These are phyloP conservation scores for Juglanconis sp. DNA, from an alignment of 2,329 filamentous ascomycete species.

Conservation along the genomic window DNA sequence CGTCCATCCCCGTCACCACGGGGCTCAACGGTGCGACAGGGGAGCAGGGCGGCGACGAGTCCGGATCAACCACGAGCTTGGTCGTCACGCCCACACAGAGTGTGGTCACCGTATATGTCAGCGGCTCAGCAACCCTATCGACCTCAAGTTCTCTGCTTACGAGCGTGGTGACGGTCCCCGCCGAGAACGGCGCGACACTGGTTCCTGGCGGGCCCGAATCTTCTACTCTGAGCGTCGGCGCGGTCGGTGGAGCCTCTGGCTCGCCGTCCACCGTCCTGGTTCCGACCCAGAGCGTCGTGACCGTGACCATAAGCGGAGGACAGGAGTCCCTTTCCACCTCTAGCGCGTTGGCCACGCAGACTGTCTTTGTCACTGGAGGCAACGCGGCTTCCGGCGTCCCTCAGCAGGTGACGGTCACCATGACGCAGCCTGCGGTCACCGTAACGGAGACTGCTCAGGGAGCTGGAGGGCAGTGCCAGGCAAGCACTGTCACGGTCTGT, in stretches of 20 bases:
- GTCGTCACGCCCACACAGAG: neutral
- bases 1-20: neutral
- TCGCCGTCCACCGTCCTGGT: neutral
- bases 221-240: neutral
- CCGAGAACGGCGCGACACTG: neutral
- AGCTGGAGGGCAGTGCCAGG: neutral
- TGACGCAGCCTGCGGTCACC: neutral
- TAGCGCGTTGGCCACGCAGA: neutral
- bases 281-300: conserved; percentile 8
- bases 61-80: neutral
- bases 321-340: conserved; percentile 1
- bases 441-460: neutral
- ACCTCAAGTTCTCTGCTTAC: neutral
- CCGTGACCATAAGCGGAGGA: conserved; percentile 1
- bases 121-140: neutral
- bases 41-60: neutral
- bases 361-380: neutral
- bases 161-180: conserved; percentile 3
- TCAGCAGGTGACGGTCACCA: conserved; percentile 2
- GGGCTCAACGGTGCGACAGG: neutral
- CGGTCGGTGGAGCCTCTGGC: neutral
- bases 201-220: neutral
- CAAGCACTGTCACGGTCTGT: conserved; percentile 5
- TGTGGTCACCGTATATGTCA: conserved; percentile 6
- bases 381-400: neutral